These are phyloP conservation scores for Xylaria cubensis DNA, from an alignment of 495 filamentous ascomycete genomes.

Conservation along the genomic window DNA sequence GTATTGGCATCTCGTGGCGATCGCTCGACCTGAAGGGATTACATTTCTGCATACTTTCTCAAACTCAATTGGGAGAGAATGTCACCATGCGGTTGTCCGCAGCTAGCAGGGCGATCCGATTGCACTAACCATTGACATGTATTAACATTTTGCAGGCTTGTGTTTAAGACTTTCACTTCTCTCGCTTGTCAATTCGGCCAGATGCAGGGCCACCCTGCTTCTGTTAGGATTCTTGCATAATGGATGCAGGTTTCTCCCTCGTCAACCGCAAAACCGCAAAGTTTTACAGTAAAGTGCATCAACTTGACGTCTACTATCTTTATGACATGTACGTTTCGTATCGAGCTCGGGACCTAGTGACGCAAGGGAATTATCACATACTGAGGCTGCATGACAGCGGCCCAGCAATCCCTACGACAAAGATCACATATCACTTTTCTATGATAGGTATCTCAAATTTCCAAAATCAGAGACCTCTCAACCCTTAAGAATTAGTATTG, in stretches of 20 bases:
- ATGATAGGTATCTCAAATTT: not conserved
- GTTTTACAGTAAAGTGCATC: not conserved
- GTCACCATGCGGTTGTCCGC: not conserved
- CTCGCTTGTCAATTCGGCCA: not conserved
- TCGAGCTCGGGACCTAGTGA: not conserved
- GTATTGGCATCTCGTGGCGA: not conserved
- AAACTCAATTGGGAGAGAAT: not conserved
- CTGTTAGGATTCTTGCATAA: not conserved
- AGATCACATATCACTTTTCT: not conserved
- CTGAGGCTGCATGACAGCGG: not conserved
- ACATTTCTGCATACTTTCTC: not conserved
- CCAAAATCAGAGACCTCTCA: not conserved
- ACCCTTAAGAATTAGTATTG: not conserved
- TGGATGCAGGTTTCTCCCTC: not conserved
- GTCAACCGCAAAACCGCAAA: conserved; percentile 6
- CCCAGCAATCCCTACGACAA: not conserved
- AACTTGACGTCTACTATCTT: not conserved
- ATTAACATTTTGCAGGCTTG: not conserved
- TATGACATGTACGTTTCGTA: not conserved
- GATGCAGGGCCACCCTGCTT: not conserved
- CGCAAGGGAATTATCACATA: not conserved
- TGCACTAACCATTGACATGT: not conserved
- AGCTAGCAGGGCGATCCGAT: not conserved
- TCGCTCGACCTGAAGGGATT: not conserved
- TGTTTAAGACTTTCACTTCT: not conserved